A percentile compares a stretch with the other conserved stretches of the same genome.
Conservation (phyloP, 345 rosid species). For the sweet orange (Citrus sinensis) region DNA sequence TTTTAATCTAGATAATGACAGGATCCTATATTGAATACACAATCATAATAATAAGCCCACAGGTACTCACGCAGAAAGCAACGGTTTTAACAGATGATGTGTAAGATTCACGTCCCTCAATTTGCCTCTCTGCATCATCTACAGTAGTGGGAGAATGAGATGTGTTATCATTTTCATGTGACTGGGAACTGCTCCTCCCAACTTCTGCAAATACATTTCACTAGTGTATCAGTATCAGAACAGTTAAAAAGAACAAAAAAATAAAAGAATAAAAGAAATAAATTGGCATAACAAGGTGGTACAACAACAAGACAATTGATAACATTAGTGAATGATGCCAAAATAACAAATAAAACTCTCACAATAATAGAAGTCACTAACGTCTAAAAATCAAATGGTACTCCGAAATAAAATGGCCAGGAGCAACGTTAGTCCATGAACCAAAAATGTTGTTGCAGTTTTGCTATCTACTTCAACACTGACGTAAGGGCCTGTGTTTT, state of each 20-base stretch:
- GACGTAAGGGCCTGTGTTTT: not conserved
- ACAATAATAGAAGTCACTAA: not conserved
- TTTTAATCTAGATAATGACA: slow-evolving; percentile 13
- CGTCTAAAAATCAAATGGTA: too few species aligned
- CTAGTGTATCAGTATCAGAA: not conserved
- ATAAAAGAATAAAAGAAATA: too few species aligned
- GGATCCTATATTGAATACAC: slow-evolving; percentile 1
- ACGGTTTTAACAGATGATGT: slow-evolving; percentile 65
- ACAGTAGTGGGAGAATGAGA: slow-evolving; percentile 16
- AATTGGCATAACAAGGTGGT: too few species aligned
- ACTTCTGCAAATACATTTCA: slow-evolving; percentile 45
- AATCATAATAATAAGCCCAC: slow-evolving; percentile 4
- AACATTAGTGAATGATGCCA: not conserved
- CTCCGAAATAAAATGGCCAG: not conserved
- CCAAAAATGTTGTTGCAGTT: not conserved
- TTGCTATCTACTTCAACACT: not conserved
- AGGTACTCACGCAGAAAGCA: slow-evolving; percentile 72
- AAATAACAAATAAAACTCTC: not conserved
- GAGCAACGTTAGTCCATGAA: not conserved
- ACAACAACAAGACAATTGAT: not conserved
- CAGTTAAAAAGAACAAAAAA: not conserved
- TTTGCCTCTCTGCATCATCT: slow-evolving; percentile 28
- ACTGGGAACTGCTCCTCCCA: slow-evolving; percentile 29
- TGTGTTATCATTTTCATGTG: slow-evolving; percentile 18
- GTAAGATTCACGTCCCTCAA: slow-evolving; percentile 35